These are phyloP conservation scores for Aspergillus ustus DNA, from an alignment of 2,329 filamentous ascomycete species.

Conservation along the genomic window DNA sequence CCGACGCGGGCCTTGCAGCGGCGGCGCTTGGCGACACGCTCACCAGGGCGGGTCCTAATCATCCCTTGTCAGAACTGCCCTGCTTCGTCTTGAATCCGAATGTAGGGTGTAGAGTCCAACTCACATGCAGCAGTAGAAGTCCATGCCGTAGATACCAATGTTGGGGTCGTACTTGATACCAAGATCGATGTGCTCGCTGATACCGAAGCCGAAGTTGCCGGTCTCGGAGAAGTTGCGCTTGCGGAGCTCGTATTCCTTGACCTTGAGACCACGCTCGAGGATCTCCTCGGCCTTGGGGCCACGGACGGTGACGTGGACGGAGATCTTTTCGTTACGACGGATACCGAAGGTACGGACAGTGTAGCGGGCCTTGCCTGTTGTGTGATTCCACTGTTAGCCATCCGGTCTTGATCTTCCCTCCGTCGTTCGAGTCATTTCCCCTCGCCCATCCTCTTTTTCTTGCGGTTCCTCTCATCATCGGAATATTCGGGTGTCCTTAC, in stretches of 20 bases:
- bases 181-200: conserved; percentile 99
- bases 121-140: conserved; percentile 99
- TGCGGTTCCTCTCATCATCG: conserved; percentile 7
- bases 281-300: conserved; percentile 99
- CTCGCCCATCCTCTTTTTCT: not conserved
- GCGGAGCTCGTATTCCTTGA: conserved; percentile 99
- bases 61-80: conserved; percentile 32
- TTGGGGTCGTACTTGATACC: conserved; percentile 99
- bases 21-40: conserved; percentile 95
- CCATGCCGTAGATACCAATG: conserved; percentile 99
- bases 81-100: not conserved
- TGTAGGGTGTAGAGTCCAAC: conserved; percentile 36
- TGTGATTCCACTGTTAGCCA: conserved; percentile 26
- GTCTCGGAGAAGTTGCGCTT: conserved; percentile 99
- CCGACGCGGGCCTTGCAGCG: conserved; percentile 87
- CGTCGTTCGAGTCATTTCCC: not conserved
- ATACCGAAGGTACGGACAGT: conserved; percentile 99
- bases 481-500: conserved; percentile 58
- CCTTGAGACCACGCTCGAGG: conserved; percentile 99
- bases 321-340: conserved; percentile 99
- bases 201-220: conserved; percentile 99
- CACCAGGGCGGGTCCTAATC: conserved; percentile 85
- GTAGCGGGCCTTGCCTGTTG: conserved; percentile 95
- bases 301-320: conserved; percentile 98
- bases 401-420: not conserved